Evolutionary conservation across 2,329 filamentous ascomycete genomes (phyloP).

Genomic region (Epichloe typhina): DNA sequence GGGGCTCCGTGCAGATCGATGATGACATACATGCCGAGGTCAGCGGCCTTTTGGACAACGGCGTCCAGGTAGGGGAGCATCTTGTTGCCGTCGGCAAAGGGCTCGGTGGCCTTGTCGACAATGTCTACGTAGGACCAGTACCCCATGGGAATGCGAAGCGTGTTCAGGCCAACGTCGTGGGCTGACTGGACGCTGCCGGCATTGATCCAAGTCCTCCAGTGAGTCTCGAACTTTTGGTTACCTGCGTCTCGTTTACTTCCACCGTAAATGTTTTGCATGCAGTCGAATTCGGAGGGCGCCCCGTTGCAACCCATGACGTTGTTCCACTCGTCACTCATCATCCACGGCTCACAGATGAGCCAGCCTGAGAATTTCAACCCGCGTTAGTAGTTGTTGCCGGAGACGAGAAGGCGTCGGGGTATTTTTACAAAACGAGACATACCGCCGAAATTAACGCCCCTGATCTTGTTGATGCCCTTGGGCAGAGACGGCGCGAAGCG

Average conservation of each 20-base stretch:
- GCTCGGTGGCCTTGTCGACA: conserved; percentile 31
- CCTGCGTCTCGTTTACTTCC: conserved; percentile 21
- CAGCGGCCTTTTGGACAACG: conserved; percentile 18
- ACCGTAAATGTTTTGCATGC: conserved; percentile 23
- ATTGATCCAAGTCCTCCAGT: conserved; percentile 26
- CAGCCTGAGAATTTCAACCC: conserved; percentile 7
- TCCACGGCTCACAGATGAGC: conserved; percentile 39
- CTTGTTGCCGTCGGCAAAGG: conserved; percentile 26
- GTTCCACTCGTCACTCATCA: conserved; percentile 29
- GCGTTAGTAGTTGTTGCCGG: not conserved
- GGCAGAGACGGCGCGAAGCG: conserved; percentile 16
- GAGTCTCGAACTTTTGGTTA: conserved; percentile 31
- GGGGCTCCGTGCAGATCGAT: conserved; percentile 32
- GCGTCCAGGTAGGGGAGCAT: conserved; percentile 20
- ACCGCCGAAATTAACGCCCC: conserved; percentile 40
- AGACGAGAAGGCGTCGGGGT: too few species aligned
- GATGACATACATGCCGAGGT: conserved; percentile 21
- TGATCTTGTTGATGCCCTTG: conserved; percentile 25
- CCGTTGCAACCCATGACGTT: conserved; percentile 31
- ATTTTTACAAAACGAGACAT: conserved; percentile 1
- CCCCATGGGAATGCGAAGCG: conserved; percentile 38
- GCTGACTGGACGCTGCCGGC: conserved; percentile 30
- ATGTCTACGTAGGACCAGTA: conserved; percentile 39
- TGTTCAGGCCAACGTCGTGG: conserved; percentile 39
- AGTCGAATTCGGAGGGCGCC: conserved; percentile 36